Conservation (phyloP, 768 basidiomycete genomes). For the Leccinum broughii region DNA sequence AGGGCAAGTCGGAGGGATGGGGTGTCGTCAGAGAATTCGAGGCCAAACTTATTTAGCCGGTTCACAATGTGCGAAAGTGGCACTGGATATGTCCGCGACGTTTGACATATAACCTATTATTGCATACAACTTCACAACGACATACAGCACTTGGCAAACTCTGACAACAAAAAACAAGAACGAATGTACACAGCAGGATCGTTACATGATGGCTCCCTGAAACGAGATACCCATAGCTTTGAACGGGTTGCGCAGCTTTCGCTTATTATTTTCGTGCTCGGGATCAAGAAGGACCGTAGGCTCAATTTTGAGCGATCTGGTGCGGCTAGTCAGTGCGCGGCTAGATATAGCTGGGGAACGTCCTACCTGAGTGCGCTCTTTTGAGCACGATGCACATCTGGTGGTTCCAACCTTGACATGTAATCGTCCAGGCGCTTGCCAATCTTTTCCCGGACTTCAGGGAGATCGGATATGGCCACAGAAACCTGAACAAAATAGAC, state of each 20-base stretch:
- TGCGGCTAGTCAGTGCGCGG: slow-evolving; percentile 4
- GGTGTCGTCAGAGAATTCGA: slow-evolving; percentile 18
- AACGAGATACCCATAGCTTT: slow-evolving; percentile 19
- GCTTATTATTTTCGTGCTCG: background rate
- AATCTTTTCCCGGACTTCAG: slow-evolving; percentile 35
- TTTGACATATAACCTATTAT: background rate
- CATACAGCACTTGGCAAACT: background rate
- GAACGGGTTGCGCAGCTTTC: slow-evolving; percentile 7
- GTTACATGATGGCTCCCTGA: slow-evolving; percentile 23
- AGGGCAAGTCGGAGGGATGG: slow-evolving; percentile 8
- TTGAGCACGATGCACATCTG: slow-evolving; percentile 24
- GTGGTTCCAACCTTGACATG: slow-evolving; percentile 15
- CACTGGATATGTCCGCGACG: slow-evolving; percentile 1
- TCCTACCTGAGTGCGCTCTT: slow-evolving; percentile 25
- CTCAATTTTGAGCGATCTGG: slow-evolving; percentile 28
- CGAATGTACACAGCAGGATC: background rate
- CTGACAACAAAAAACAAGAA: background rate
- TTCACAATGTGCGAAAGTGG: slow-evolving; percentile 29
- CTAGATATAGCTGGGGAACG: background rate
- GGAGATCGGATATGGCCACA: slow-evolving; percentile 32
- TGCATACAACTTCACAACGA: background rate
- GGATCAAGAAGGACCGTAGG: slow-evolving; percentile 30
- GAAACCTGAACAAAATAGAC: slow-evolving; percentile 24
- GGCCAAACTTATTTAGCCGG: slow-evolving; percentile 20
- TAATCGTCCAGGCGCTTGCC: slow-evolving; percentile 26